Percentiles rank a stretch among this genome's conserved stretches.
Conservation (phyloP, 306 rosid species). For the Astragalus membranaceus region DNA sequence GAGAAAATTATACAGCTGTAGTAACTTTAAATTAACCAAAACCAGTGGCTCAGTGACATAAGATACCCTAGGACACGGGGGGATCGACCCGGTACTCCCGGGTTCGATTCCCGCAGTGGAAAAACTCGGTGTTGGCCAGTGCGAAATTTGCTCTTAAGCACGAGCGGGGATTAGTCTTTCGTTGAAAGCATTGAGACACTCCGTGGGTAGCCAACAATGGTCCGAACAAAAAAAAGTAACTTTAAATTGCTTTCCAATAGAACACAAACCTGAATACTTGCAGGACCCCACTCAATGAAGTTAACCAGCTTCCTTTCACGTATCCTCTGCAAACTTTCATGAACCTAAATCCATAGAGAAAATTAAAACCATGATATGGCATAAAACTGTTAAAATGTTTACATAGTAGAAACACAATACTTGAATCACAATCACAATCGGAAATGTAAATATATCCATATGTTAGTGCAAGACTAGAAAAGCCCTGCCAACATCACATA, state of each 20-base stretch:
- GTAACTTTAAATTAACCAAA: slow-evolving; percentile 10
- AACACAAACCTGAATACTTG: slow-evolving; percentile 83
- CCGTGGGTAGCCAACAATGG: no score
- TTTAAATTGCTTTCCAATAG: slow-evolving; percentile 5
- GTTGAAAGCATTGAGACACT: no score
- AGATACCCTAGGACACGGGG: no score
- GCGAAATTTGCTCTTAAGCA: no score
- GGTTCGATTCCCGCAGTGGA: no score
- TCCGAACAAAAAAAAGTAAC: no score
- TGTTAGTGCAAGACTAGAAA: not conserved
- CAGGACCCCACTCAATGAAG: slow-evolving; percentile 99
- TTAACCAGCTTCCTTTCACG: slow-evolving; percentile 97
- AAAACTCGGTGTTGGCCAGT: no score
- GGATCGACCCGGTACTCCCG: no score
- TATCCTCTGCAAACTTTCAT: slow-evolving; percentile 98
- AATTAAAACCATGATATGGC: slow-evolving; percentile 17
- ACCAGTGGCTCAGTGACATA: no score
- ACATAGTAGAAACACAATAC: slow-evolving; percentile 1
- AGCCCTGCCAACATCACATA: not conserved
- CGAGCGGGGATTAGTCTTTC: no score
- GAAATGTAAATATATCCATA: not conserved
- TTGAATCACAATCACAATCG: not conserved
- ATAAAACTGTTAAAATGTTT: not conserved
- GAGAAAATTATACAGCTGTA: slow-evolving; percentile 1
- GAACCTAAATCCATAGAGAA: slow-evolving; percentile 59